These are phyloP conservation scores for Penicillium sp. DNA, from an alignment of 2,329 filamentous ascomycete species.

Conservation along the genomic window DNA sequence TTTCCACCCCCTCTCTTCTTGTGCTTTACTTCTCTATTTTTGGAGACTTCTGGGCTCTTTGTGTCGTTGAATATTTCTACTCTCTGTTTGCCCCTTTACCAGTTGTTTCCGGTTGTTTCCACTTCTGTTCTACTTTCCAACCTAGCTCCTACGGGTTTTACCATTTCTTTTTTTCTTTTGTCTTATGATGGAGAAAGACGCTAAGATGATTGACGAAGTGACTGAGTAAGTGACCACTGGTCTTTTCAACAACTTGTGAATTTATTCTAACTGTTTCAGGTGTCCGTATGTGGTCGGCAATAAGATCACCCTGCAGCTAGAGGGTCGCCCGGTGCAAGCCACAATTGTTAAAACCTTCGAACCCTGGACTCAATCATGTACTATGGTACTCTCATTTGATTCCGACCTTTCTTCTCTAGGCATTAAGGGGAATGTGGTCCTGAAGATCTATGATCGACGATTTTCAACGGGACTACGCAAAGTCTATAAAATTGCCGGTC, in stretches of 20 bases:
- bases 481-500: no score
- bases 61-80: not conserved
- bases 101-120: no score
- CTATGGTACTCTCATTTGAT: not conserved
- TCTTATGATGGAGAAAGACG: not conserved
- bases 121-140: not conserved
- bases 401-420: not conserved
- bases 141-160: not conserved
- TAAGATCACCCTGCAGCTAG: not conserved
- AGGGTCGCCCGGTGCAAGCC: not conserved
- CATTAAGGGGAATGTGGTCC: not conserved
- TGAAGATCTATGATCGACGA: not conserved
- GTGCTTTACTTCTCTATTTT: not conserved
- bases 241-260: not conserved
- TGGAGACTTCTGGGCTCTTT: not conserved
- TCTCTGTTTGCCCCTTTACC: not conserved
- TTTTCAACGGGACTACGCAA: not conserved
- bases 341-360: not conserved
- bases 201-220: not conserved
- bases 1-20: not conserved
- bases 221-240: not conserved
- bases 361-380: not conserved
- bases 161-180: not conserved
- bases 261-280: not conserved
- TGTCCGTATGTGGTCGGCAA: not conserved